Evolutionary conservation across 768 basidiomycete genomes (phyloP).

Genomic region (Pleurotus ostreatus): DNA sequence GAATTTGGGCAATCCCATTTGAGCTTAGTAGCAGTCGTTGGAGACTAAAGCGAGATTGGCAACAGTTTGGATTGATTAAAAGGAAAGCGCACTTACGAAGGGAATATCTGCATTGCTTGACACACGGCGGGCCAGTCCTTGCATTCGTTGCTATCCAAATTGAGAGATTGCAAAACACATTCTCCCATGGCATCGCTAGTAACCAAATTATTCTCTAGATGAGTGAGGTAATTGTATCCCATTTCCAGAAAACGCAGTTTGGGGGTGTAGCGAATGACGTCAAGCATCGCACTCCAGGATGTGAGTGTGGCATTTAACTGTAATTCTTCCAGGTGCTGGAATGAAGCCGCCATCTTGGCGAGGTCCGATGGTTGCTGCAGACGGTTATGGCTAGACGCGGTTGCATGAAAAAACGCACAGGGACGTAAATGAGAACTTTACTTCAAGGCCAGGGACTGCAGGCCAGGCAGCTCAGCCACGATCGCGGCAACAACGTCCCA

Average conservation of each 20-base stretch:
- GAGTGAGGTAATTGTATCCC: slow-evolving; percentile 61
- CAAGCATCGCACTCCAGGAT: slow-evolving; percentile 64
- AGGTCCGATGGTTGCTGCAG: slow-evolving; percentile 37
- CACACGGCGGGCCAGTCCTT: slow-evolving; percentile 51
- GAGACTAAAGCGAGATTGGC: slow-evolving; percentile 38
- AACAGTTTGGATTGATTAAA: slow-evolving; percentile 8
- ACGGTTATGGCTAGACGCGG: slow-evolving; percentile 58
- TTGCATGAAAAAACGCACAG: slow-evolving; percentile 14
- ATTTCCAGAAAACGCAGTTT: slow-evolving; percentile 55
- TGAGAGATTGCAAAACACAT: slow-evolving; percentile 46
- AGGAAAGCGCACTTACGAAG: slow-evolving; percentile 35
- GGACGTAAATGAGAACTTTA: slow-evolving; percentile 31
- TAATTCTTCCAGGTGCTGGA: slow-evolving; percentile 54
- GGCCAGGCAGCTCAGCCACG: slow-evolving; percentile 49
- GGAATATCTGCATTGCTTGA: slow-evolving; percentile 37
- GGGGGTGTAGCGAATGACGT: slow-evolving; percentile 50
- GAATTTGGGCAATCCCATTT: slow-evolving; percentile 54
- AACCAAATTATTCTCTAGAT: slow-evolving; percentile 22
- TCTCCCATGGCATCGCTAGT: slow-evolving; percentile 12
- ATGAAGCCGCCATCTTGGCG: slow-evolving; percentile 33
- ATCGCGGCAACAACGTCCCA: slow-evolving; percentile 74
- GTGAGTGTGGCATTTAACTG: slow-evolving; percentile 73
- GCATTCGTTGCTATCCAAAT: slow-evolving; percentile 68
- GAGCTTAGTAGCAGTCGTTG: slow-evolving; percentile 62
- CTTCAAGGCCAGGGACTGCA: slow-evolving; percentile 77